These are phyloP conservation scores for Sporothrix brasiliensis DNA, from an alignment of 2,329 filamentous ascomycete genomes.

Conservation along the genomic window DNA sequence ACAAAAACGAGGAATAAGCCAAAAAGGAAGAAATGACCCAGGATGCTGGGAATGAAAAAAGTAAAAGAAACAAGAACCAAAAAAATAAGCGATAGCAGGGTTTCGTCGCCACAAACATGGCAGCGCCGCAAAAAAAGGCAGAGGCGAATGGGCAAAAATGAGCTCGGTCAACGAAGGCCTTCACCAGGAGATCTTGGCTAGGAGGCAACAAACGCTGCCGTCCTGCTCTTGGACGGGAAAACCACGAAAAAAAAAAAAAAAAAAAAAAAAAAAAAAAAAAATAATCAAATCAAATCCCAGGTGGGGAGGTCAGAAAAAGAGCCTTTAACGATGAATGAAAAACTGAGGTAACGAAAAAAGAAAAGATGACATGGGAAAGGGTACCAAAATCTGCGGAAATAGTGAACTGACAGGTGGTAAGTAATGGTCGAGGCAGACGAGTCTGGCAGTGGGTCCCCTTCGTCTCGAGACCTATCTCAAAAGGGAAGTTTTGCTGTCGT, in stretches of 20 bases:
- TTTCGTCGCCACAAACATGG: neutral
- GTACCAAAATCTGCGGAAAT: constrained; percentile 4
- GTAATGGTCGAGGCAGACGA: neutral
- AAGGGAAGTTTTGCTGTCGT: constrained; percentile 16
- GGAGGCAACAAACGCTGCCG: neutral
- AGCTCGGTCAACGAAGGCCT: constrained; percentile 3
- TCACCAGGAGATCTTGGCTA: neutral
- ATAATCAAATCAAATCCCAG: too few species aligned
- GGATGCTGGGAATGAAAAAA: neutral
- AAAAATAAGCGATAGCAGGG: neutral
- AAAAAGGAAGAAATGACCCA: neutral
- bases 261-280: too few species aligned
- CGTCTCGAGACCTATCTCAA: constrained; percentile 7
- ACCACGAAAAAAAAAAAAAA: too few species aligned
- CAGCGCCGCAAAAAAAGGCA: neutral
- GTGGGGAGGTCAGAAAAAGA: neutral
- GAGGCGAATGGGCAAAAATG: neutral
- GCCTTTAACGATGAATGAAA: too few species aligned
- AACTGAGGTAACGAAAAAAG: neutral
- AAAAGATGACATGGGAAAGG: constrained; percentile 4
- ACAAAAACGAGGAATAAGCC: neutral
- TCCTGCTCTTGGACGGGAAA: neutral
- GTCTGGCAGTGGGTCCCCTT: neutral
- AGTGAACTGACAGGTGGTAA: too few species aligned
- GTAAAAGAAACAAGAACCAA: neutral